Conservation (phyloP, 2,329 filamentous ascomycete genomes). For the Amauroascus niger region DNA sequence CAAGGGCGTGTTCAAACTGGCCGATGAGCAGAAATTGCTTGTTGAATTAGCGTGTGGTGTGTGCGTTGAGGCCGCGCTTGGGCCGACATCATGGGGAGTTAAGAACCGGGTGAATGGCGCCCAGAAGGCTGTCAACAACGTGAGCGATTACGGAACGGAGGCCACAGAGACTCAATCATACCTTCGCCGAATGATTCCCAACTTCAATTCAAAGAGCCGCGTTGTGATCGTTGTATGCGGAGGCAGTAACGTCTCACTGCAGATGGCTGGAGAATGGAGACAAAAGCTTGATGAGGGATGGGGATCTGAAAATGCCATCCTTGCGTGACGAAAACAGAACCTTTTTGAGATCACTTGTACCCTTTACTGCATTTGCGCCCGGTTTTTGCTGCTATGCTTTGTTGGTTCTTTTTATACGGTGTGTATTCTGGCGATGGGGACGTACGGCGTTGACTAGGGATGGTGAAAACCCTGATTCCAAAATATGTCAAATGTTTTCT, state of each 20-base stretch:
- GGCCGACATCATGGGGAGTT: constrained; percentile 18
- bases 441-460: background rate
- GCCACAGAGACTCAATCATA: constrained; percentile 4
- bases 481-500: background rate
- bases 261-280: constrained; percentile 51
- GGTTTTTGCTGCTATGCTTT: background rate
- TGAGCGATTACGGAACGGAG: constrained; percentile 2
- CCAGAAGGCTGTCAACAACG: background rate
- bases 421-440: background rate
- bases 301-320: constrained; percentile 15
- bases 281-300: constrained; percentile 36
- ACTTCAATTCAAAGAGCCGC: constrained; percentile 56
- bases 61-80: constrained; percentile 49
- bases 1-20: constrained; percentile 63
- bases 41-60: constrained; percentile 83
- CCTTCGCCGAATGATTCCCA: constrained; percentile 53
- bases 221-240: constrained; percentile 83
- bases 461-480: background rate
- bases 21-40: constrained; percentile 70
- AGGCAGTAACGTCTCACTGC: constrained; percentile 56
- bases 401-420: background rate
- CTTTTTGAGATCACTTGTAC: background rate
- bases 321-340: background rate
- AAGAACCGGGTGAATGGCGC: constrained; percentile 12
- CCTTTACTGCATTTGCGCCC: background rate